Evolutionary conservation across 495 filamentous ascomycete genomes (phyloP).

Genomic region (Xeromyces bisporus): DNA sequence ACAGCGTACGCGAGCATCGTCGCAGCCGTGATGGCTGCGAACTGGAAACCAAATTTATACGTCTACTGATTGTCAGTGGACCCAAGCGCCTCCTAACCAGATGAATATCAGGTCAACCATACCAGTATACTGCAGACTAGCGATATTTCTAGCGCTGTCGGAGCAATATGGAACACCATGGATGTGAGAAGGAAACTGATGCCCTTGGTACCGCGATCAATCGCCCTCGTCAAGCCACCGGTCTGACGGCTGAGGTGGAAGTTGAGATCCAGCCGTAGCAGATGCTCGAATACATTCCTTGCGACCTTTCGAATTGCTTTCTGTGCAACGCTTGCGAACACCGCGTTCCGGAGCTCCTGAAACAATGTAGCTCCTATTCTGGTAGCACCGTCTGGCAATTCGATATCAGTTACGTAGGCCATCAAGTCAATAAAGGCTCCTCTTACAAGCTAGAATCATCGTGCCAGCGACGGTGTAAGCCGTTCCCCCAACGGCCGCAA

Average conservation of each 20-base stretch:
- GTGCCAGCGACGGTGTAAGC: constrained; percentile 77
- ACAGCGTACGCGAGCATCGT: constrained; percentile 90
- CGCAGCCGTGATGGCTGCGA: constrained; percentile 73
- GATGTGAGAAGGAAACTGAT: constrained; percentile 93
- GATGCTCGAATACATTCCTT: constrained; percentile 77
- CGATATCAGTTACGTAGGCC: constrained; percentile 2
- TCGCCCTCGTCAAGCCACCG: constrained; percentile 81
- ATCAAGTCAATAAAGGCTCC: not conserved
- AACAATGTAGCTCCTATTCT: constrained; percentile 75
- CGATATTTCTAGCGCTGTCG: constrained; percentile 81
- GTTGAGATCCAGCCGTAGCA: constrained; percentile 74
- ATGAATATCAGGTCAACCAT: constrained; percentile 4
- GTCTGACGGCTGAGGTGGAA: constrained; percentile 93
- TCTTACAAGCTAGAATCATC: constrained; percentile 72
- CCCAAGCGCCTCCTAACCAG: constrained; percentile 1
- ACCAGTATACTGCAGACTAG: constrained; percentile 86
- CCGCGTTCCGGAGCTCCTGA: constrained; percentile 83
- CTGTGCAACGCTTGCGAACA: constrained; percentile 92
- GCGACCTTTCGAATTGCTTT: constrained; percentile 89
- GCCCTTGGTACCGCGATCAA: constrained; percentile 92
- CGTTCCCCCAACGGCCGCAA: constrained; percentile 63
- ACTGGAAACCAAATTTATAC: constrained; percentile 83
- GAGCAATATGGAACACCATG: constrained; percentile 96
- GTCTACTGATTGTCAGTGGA: constrained; percentile 38
- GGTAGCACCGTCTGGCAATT: constrained; percentile 54